Conservation (phyloP, 1,139 yeast species). For the Kurtzmaniella natalensis region DNA sequence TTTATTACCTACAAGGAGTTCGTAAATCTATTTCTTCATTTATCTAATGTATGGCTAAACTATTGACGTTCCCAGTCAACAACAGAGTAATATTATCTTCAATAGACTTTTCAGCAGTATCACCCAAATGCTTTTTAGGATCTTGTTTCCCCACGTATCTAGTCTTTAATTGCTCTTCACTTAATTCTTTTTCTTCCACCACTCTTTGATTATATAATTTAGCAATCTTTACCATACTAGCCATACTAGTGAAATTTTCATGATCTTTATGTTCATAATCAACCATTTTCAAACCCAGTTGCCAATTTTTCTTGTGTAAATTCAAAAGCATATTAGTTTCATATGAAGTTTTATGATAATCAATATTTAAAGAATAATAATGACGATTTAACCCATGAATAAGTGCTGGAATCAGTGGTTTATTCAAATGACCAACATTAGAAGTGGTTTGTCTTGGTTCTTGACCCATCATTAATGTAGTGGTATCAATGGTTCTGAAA, state of each 20-base stretch:
- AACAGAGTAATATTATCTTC: slow-evolving; percentile 89
- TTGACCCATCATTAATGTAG: slow-evolving; percentile 89
- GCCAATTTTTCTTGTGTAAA: slow-evolving; percentile 95
- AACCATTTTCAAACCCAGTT: slow-evolving; percentile 76
- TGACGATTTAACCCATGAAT: slow-evolving; percentile 97
- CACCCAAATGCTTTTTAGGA: slow-evolving; percentile 94
- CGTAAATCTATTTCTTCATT: no score
- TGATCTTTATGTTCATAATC: slow-evolving; percentile 80
- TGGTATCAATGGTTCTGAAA: slow-evolving; percentile 86
- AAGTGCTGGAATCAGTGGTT: slow-evolving; percentile 96
- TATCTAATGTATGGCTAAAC: slow-evolving; percentile 63
- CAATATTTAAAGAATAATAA: slow-evolving; percentile 91
- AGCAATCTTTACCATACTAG: slow-evolving; percentile 84
- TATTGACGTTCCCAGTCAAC: slow-evolving; percentile 83
- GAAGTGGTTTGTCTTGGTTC: slow-evolving; percentile 98
- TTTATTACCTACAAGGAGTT: no score
- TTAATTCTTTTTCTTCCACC: slow-evolving; percentile 84
- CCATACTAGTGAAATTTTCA: slow-evolving; percentile 67
- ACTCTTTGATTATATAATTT: slow-evolving; percentile 87
- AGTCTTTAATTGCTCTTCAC: slow-evolving; percentile 77
- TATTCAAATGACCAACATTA: slow-evolving; percentile 90
- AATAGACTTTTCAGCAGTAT: slow-evolving; percentile 77
- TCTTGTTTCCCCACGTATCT: slow-evolving; percentile 98
- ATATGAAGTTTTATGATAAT: slow-evolving; percentile 85
- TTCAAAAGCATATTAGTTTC: slow-evolving; percentile 94